phyloP scores from a whole-genome alignment of 2,329 filamentous ascomycete species.

The Calonectria pteridis region DNA sequence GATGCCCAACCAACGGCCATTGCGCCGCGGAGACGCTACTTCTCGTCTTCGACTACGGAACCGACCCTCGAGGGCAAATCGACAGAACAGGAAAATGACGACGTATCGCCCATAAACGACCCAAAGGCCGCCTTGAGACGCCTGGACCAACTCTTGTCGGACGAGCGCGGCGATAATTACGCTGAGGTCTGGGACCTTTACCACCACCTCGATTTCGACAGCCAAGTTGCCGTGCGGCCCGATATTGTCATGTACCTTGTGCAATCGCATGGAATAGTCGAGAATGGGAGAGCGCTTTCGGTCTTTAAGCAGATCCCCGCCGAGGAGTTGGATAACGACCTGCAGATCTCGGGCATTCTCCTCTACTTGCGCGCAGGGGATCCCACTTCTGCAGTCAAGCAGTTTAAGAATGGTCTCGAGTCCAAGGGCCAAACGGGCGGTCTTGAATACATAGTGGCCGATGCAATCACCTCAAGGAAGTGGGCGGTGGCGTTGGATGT shows the following conservation, averaged over 20 bases:
- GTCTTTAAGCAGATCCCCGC: conserved; percentile 56
- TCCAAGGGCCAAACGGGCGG: conserved; percentile 51
- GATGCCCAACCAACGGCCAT: conserved; percentile 26
- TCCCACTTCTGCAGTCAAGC: conserved; percentile 51
- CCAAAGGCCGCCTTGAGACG: conserved; percentile 1
- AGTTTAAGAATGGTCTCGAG: conserved; percentile 55
- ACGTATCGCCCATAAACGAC: background rate
- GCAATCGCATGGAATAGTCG: conserved; percentile 56
- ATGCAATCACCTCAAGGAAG: conserved; percentile 51
- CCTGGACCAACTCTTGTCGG: conserved; percentile 40
- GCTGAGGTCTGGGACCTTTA: conserved; percentile 61
- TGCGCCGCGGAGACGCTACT: conserved; percentile 42
- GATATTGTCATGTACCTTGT: conserved; percentile 58
- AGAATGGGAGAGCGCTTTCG: conserved; percentile 59
- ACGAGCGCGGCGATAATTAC: conserved; percentile 45
- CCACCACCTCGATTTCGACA: conserved; percentile 49
- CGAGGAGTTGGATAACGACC: conserved; percentile 54
- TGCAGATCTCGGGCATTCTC: conserved; percentile 56
- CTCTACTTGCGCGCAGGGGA: conserved; percentile 58
- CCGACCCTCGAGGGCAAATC: background rate
- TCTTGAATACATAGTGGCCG: conserved; percentile 58
- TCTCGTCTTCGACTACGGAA: conserved; percentile 41
- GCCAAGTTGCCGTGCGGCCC: conserved; percentile 45
- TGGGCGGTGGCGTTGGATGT: conserved; percentile 54
- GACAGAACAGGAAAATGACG: background rate